phyloP scores from a whole-genome alignment of 805 yeast species.

The Teunomyces kruisii region DNA sequence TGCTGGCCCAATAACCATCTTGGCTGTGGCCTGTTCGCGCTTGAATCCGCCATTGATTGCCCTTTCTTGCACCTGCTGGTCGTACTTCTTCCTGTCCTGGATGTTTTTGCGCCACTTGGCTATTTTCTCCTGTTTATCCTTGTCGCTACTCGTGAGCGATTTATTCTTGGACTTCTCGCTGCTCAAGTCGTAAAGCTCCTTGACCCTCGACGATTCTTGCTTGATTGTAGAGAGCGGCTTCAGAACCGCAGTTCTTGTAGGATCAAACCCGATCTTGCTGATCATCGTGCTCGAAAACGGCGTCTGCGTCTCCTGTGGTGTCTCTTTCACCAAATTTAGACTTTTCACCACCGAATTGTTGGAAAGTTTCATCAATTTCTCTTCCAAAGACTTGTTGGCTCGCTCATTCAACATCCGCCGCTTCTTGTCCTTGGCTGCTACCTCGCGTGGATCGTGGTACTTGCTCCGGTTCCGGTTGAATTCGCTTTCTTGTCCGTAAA shows the following conservation, averaged over 20 bases:
- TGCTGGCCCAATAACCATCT: neutral
- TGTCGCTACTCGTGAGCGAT: slow-evolving; percentile 15
- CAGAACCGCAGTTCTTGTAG: slow-evolving; percentile 26
- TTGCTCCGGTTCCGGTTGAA: slow-evolving; percentile 24
- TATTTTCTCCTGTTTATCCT: slow-evolving; percentile 15
- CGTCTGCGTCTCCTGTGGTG: slow-evolving; percentile 10
- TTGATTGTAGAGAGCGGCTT: neutral
- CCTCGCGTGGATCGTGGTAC: slow-evolving; percentile 46
- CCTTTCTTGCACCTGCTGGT: slow-evolving; percentile 9
- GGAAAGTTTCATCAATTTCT: slow-evolving; percentile 28
- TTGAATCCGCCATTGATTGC: slow-evolving; percentile 9
- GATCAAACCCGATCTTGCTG: slow-evolving; percentile 52
- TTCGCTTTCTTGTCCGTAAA: slow-evolving; percentile 18
- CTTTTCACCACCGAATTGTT: slow-evolving; percentile 18
- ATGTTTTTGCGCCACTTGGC: slow-evolving; percentile 27
- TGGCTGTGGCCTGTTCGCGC: neutral
- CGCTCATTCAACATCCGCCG: slow-evolving; percentile 27
- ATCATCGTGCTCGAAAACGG: slow-evolving; percentile 28
- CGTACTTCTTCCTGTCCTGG: slow-evolving; percentile 14
- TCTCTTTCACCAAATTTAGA: slow-evolving; percentile 17
- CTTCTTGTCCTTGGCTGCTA: slow-evolving; percentile 38
- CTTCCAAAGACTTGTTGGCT: slow-evolving; percentile 35
- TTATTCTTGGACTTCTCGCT: slow-evolving; percentile 14
- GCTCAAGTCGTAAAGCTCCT: slow-evolving; percentile 25
- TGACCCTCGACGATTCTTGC: slow-evolving; percentile 9